These are phyloP conservation scores for Gracilaria domingensis DNA, from an alignment of 23 red algal species.

Conservation along the genomic window DNA sequence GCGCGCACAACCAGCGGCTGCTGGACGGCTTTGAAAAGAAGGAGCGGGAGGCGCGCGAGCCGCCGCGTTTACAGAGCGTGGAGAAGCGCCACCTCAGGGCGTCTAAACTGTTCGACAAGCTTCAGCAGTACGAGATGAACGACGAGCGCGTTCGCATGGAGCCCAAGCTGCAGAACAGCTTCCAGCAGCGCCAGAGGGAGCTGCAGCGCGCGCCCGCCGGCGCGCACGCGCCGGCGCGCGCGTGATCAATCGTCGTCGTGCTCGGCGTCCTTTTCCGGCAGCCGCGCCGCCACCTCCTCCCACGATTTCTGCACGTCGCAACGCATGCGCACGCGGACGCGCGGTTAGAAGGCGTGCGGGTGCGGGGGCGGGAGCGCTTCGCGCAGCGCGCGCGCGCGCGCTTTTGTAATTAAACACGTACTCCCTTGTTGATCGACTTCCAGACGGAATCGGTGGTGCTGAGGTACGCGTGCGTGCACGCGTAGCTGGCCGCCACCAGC, in stretches of 20 bases:
- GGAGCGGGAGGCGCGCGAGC: background rate
- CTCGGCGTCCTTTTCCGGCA: constrained; percentile 32
- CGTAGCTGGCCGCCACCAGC: constrained; percentile 74
- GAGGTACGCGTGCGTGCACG: constrained; percentile 64
- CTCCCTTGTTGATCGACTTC: constrained; percentile 79
- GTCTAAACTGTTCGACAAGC: constrained; percentile 1
- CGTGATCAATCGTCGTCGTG: constrained; percentile 56
- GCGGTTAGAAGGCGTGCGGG: no score
- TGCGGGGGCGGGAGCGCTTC: no score
- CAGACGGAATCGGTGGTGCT: constrained; percentile 71
- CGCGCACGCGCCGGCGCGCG: background rate
- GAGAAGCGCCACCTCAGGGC: background rate
- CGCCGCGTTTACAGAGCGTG: background rate
- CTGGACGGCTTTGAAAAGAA: constrained; percentile 31
- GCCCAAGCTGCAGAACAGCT: constrained; percentile 13
- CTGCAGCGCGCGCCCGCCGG: background rate
- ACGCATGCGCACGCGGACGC: no score
- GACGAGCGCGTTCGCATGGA: background rate
- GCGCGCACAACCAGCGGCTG: background rate
- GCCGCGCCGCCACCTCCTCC: constrained; percentile 40
- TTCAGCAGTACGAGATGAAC: constrained; percentile 5
- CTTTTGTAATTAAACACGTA: constrained; percentile 22
- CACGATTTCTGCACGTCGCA: constrained; percentile 40
- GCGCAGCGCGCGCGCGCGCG: no score
- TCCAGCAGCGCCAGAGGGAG: background rate